phyloP scores from a whole-genome alignment of 2,329 filamentous ascomycete species.

The Zopfia rhizophila region DNA sequence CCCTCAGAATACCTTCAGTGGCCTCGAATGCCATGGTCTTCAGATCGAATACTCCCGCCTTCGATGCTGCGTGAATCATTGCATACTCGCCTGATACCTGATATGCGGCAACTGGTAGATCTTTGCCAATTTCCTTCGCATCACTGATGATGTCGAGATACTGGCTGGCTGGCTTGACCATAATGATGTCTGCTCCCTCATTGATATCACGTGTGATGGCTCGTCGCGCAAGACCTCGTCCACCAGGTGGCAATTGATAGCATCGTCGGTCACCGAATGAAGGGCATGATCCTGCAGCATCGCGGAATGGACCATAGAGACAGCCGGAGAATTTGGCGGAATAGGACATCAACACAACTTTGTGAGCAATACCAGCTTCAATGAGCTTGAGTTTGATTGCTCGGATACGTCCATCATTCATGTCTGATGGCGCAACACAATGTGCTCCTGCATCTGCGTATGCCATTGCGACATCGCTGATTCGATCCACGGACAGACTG shows the following conservation, averaged over 20 bases:
- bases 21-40: slow-evolving; percentile 95
- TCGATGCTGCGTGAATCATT: slow-evolving; percentile 96
- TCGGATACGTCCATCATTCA: slow-evolving; percentile 98
- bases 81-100: slow-evolving; percentile 97
- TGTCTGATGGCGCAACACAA: slow-evolving; percentile 96
- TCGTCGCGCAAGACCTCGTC: slow-evolving; percentile 87
- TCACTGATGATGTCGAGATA: slow-evolving; percentile 98
- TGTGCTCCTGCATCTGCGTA: slow-evolving; percentile 97
- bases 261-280: slow-evolving; percentile 95
- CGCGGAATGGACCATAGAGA: slow-evolving; percentile 95
- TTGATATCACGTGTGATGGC: slow-evolving; percentile 90
- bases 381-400: slow-evolving; percentile 99
- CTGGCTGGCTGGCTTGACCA: slow-evolving; percentile 97
- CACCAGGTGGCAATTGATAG: slow-evolving; percentile 95
- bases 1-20: slow-evolving; percentile 90
- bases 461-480: slow-evolving; percentile 96
- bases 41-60: slow-evolving; percentile 95
- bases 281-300: slow-evolving; percentile 89
- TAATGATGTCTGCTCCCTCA: slow-evolving; percentile 97
- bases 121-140: slow-evolving; percentile 91
- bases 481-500: slow-evolving; percentile 88
- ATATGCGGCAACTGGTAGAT: slow-evolving; percentile 93
- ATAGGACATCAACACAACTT: slow-evolving; percentile 95
- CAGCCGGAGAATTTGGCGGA: slow-evolving; percentile 98
- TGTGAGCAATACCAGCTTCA: slow-evolving; percentile 91